Evolutionary conservation across 1,284 basidiomycete species (phyloP).

Genomic region (Hypsizygus ulmarius): DNA sequence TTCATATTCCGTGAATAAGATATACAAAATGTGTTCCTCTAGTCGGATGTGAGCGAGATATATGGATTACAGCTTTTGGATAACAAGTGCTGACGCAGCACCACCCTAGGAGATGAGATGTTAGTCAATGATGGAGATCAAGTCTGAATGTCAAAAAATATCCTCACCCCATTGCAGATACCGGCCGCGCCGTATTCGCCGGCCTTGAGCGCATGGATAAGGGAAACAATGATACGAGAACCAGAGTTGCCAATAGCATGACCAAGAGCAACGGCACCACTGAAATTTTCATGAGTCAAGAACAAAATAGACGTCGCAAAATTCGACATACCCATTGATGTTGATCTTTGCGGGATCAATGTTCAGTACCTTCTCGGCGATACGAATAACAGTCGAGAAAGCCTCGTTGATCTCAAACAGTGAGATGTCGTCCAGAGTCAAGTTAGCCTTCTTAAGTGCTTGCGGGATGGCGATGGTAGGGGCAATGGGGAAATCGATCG

Average conservation of each 20-base stretch:
- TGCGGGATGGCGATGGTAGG: conserved; percentile 90
- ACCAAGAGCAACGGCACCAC: conserved; percentile 90
- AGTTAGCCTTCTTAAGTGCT: conserved; percentile 85
- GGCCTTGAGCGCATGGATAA: conserved; percentile 89
- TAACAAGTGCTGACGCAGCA: conserved; percentile 86
- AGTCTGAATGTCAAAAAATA: conserved; percentile 12
- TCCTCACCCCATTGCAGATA: conserved; percentile 93
- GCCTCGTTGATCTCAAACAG: conserved; percentile 98
- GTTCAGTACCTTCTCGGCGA: conserved; percentile 86
- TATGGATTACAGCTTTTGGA: conserved; percentile 74
- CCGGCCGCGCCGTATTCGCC: conserved; percentile 97
- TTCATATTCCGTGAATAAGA: conserved; percentile 8
- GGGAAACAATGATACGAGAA: conserved; percentile 91
- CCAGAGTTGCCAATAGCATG: conserved; percentile 97
- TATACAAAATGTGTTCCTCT: conserved; percentile 15
- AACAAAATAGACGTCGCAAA: conserved; percentile 9
- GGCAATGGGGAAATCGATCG: conserved; percentile 96
- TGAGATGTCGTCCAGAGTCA: conserved; percentile 83
- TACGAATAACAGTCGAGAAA: conserved; percentile 92
- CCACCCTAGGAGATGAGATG: conserved; percentile 61
- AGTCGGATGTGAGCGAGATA: conserved; percentile 15
- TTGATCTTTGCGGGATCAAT: conserved; percentile 91
- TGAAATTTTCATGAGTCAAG: conserved; percentile 28
- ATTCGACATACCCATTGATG: conserved; percentile 80
- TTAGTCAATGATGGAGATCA: conserved; percentile 9